Percentiles rank a stretch among this genome's conserved stretches.
Evolutionary conservation across 176 grass and related monocot species (phyloP).

Genomic region (Thinopyrum elongatum): DNA sequence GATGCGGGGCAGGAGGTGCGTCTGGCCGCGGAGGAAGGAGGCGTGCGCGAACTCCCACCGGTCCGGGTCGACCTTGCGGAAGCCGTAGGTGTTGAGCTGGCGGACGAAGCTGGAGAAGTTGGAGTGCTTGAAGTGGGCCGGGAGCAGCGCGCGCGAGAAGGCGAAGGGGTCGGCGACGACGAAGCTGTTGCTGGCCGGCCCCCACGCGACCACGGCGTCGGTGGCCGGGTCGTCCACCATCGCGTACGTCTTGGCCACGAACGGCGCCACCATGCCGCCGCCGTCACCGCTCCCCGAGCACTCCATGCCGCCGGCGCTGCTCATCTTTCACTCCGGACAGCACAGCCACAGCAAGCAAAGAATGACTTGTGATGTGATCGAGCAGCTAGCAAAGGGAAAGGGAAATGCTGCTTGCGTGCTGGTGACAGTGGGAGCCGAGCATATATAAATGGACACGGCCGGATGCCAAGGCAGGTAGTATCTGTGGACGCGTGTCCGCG

Average conservation of each 20-base stretch:
- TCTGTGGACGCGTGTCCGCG: conserved; percentile 70
- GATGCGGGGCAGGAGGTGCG: conserved; percentile 59
- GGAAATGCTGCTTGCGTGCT: too few relatives aligned
- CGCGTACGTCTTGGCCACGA: conserved; percentile 81
- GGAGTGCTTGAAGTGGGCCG: conserved; percentile 85
- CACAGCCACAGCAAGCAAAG: too few relatives aligned
- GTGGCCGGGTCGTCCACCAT: conserved; percentile 83
- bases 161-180: conserved; percentile 73
- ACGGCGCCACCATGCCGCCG: conserved; percentile 39
- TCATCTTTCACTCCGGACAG: background rate
- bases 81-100: conserved; percentile 74
- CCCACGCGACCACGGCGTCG: conserved; percentile 66
- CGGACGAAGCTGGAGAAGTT: conserved; percentile 98
- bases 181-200: conserved; percentile 75
- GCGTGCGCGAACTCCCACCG: conserved; percentile 82
- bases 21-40: conserved; percentile 64
- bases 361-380: background rate
- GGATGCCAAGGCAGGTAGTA: too few relatives aligned
- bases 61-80: conserved; percentile 76
- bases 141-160: conserved; percentile 75
- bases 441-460: too few relatives aligned
- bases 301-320: background rate
- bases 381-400: too few relatives aligned
- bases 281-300: background rate
- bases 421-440: too few relatives aligned